Evolutionary conservation across 2,329 filamentous ascomycete species (phyloP), one percentile per base, ranked within the genome.

Genomic region (Sclerotinia glacialis): DNA sequence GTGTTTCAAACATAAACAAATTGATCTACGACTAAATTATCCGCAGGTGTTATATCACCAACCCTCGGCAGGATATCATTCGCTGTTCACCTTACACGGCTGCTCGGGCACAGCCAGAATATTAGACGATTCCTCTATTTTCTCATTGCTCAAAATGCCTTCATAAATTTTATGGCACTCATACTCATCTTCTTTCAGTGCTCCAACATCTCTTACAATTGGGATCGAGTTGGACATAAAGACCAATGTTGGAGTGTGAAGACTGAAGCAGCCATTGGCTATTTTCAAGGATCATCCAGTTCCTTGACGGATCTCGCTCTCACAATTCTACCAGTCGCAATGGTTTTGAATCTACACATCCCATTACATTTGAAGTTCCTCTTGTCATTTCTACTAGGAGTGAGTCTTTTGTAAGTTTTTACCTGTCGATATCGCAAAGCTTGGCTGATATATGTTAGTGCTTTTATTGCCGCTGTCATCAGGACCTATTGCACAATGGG

Each of bases 401-500:
- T 65, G 6, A 58, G 63, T 12, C 54, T 55, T 31, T 40, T 65
- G 63, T 65, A 50, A 58, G 63, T 50, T 40, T n/a, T 2, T 23
- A n/a, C 7, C 21, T 7, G 0, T 7, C 7, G 3, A 42, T 7
- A 5, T 9, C 14, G 12, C 26, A 11, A 23, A 55, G 8, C 63
- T 26, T 31, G 34, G 14, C 53, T 65, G n/a, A 58, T 40, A 40
- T 40, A 26, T 26, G 5, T 26, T 42, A 58, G 63, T 58, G 52
- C 63, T 7, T 58, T 65, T 9, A 54, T 47, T 5, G 63, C 63
- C 14, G 47, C 63, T 1, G 46, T 65, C 28, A 59, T 65, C 23
- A 65, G 63, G 28, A 65, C 63, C 16, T 65, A 56, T n/a, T 47
- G 54, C 53, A 65, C 53, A 37, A 47, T 59, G 18, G 34, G 40